phyloP scores from a whole-genome alignment of 1,139 yeast species.

The Blastobotrys proliferans region DNA sequence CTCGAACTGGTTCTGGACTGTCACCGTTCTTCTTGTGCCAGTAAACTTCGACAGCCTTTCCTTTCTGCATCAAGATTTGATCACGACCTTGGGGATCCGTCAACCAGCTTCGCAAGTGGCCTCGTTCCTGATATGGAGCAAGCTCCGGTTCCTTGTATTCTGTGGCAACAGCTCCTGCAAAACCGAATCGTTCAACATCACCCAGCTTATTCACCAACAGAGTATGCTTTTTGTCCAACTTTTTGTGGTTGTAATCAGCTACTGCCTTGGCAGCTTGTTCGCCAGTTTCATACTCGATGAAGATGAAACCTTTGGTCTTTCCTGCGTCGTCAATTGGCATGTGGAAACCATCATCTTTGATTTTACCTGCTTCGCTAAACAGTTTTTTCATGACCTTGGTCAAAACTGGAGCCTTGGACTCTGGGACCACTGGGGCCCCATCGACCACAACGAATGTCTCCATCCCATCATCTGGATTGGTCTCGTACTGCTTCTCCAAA shows the following conservation, averaged over 20 bases:
- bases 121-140: conserved; percentile 68
- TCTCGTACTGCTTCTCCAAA: conserved; percentile 70
- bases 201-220: conserved; percentile 76
- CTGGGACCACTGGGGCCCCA: conserved; percentile 96
- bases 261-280: conserved; percentile 76
- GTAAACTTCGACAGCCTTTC: conserved; percentile 76
- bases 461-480: conserved; percentile 56
- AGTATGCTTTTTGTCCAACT: conserved; percentile 90
- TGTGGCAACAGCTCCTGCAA: conserved; percentile 58
- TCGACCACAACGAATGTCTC: conserved; percentile 85
- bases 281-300: conserved; percentile 72
- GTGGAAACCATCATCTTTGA: conserved; percentile 61
- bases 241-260: conserved; percentile 77
- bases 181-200: conserved; percentile 80
- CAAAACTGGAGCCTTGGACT: conserved; percentile 76
- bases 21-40: conserved; percentile 74
- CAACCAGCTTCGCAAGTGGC: conserved; percentile 86
- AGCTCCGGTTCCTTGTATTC: conserved; percentile 68
- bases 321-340: conserved; percentile 77
- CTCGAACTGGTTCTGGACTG: conserved; percentile 73
- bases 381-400: conserved; percentile 81
- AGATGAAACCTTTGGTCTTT: conserved; percentile 80
- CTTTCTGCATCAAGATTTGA: conserved; percentile 76
- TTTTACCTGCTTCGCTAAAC: conserved; percentile 67
- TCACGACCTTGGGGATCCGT: conserved; percentile 88